A percentile compares a stretch with the other conserved stretches of the same genome.
These are phyloP conservation scores for Fusarium bulbicola DNA, from an alignment of 2,329 filamentous ascomycete species.

Conservation along the genomic window DNA sequence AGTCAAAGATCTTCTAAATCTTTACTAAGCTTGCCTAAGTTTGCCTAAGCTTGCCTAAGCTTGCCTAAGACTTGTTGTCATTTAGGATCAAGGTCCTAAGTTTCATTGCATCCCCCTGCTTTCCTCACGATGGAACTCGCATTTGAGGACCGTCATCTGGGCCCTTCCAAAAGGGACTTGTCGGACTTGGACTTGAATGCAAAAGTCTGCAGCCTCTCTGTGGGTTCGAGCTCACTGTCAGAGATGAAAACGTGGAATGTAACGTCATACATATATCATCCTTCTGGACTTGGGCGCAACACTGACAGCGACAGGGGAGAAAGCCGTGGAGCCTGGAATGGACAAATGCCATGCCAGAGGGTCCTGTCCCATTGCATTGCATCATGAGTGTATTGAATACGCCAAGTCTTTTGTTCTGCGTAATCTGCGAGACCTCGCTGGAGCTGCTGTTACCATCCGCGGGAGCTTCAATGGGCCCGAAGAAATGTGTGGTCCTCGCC, in stretches of 20 bases:
- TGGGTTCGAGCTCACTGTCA: not conserved
- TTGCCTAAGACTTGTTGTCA: not conserved
- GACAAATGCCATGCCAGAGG: not conserved
- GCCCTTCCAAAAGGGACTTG: not conserved
- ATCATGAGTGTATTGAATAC: not conserved
- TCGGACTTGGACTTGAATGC: not conserved
- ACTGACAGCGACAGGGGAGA: not conserved
- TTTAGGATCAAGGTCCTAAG: not conserved
- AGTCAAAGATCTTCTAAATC: too few species aligned
- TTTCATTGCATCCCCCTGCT: too few species aligned
- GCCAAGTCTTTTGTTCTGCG: not conserved
- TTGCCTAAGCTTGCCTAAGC: too few species aligned
- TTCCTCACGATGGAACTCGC: not conserved
- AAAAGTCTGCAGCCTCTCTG: not conserved
- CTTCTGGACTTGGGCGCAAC: fast-evolving
- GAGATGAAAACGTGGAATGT: not conserved
- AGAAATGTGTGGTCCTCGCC: not conserved
- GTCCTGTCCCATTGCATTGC: not conserved
- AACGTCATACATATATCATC: not conserved
- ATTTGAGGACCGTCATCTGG: not conserved
- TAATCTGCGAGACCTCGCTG: not conserved
- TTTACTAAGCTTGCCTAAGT: too few species aligned
- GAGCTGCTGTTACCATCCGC: not conserved
- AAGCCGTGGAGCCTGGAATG: not conserved
- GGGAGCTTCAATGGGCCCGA: not conserved